Evolutionary conservation across 176 grass and related monocot genomes (phyloP).

Genomic region (Cenchrus americanus): DNA sequence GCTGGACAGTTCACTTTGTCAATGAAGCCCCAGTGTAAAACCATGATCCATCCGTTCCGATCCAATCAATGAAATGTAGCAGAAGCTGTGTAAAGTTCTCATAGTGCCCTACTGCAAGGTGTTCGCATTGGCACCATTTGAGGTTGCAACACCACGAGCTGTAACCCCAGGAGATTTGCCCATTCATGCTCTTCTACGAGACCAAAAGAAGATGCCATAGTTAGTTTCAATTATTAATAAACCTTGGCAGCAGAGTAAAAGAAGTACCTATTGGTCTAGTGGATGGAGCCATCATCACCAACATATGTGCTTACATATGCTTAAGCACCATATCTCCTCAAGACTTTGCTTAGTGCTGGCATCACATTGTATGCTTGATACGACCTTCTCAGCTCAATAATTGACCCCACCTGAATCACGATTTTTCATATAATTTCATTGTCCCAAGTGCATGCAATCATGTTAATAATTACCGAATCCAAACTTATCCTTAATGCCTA

Average conservation of each 20-base stretch:
- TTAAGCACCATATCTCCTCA: conserved; percentile 96
- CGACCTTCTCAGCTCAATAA: conserved; percentile 95
- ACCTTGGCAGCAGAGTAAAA: conserved; percentile 9
- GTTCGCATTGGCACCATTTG: neutral
- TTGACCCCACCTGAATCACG: conserved; percentile 88
- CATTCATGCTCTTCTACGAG: neutral
- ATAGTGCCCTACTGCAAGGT: neutral
- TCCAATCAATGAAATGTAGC: neutral
- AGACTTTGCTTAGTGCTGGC: conserved; percentile 96
- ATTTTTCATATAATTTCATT: conserved; percentile 24
- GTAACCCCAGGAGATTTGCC: neutral
- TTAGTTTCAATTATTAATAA: conserved; percentile 23
- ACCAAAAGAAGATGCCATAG: neutral
- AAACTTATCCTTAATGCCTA: conserved; percentile 13
- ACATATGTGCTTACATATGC: conserved; percentile 23
- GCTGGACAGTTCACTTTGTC: conserved; percentile 6
- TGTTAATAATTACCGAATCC: neutral
- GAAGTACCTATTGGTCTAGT: neutral
- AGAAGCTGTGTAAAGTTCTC: conserved; percentile 9
- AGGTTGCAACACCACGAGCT: neutral
- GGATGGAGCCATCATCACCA: conserved; percentile 36
- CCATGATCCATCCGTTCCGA: neutral
- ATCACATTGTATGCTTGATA: conserved; percentile 99
- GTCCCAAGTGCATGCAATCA: neutral
- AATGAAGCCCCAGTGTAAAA: neutral